A percentile compares a stretch with the other conserved stretches of the same genome.
These are phyloP conservation scores for Eimeria maxima DNA, from an alignment of 169 alveolate genomes.

Conservation along the genomic window DNA sequence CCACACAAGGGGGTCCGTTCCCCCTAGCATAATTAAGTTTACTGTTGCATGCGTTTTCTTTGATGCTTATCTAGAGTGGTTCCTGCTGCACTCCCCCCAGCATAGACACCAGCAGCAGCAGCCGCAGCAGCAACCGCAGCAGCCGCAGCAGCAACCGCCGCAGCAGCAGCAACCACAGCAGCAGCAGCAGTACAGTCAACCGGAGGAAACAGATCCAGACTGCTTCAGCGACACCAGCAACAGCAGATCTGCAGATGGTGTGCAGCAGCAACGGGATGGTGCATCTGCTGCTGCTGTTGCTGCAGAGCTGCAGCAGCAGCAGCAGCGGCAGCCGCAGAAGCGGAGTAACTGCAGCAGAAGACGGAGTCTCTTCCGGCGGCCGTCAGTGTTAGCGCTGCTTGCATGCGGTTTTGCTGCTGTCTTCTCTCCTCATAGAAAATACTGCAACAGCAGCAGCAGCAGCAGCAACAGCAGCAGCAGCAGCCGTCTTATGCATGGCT, in stretches of 20 bases:
- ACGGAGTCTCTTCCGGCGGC: neutral
- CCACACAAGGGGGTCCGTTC: conserved; percentile 15
- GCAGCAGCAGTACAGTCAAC: neutral
- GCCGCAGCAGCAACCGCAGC: conserved; percentile 8
- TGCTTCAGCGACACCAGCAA: neutral
- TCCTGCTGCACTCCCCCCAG: conserved; percentile 69
- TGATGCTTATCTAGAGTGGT: conserved; percentile 77
- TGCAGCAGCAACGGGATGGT: neutral
- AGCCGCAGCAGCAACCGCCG: neutral
- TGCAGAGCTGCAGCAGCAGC: neutral
- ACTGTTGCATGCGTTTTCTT: conserved; percentile 67
- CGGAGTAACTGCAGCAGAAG: neutral
- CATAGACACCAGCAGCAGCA: conserved; percentile 53
- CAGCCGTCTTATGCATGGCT: neutral
- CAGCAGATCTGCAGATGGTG: neutral
- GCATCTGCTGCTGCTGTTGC: conserved; percentile 14
- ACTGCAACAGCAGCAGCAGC: conserved; percentile 57
- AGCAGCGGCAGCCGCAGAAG: conserved; percentile 37
- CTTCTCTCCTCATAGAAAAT: neutral
- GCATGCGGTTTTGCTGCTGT: conserved; percentile 40
- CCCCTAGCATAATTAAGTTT: neutral
- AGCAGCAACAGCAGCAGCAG: conserved; percentile 63
- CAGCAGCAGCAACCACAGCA: neutral
- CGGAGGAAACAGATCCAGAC: too few relatives aligned
- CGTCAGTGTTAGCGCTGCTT: neutral